Evolutionary conservation across 106 monocot species (phyloP), one percentile per base, ranked within the genome.

Genomic region (Allium cepa): DNA sequence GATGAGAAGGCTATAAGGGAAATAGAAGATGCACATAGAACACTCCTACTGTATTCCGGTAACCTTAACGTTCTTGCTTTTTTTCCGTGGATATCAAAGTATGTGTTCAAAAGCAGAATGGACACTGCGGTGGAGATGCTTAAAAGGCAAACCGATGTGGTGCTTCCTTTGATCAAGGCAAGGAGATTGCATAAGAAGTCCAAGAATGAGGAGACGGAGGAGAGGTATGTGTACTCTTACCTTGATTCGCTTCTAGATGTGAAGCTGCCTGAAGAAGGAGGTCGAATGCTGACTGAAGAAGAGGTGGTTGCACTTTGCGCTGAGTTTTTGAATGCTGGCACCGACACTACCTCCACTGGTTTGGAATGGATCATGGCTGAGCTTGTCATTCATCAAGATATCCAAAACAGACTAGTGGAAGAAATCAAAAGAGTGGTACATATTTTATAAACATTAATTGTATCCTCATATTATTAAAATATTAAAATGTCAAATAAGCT

Each of bases 331-430:
- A 72, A 56, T 46, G 85, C 68, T 53, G 85, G 80, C 15, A 75
- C 81, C 0, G 85, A 85, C 62, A 85, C 85, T 9, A 85, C 78
- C 4, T 51, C 77, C 0, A 81, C 71, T 8, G 74, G 68, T 9
- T 64, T 85, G 67, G 49, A 85, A 53, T 81, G 80, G 85, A 73
- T 67, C 62, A 78, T 85, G 80, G 77, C 76, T 8, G 62, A 85
- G 64, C 73, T 80, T 0, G 75, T 71, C 18, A 67, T 28, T 56
- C 46, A 66, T 26, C 53, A 27, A 4, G 57, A 15, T 48, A 69
- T 78, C 22, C 85, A 85, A 70, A 26, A 59, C n/a, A 85, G 73
- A 62, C 63, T 85, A 8, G 6, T 13, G 46, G 64, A 60, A 13
- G 76, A 77, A 62, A 71, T 76, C 22, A 49, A 55, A 18, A 9